Conservation (phyloP, 78 protist species). For the Capsaspora owczarzaki region DNA sequence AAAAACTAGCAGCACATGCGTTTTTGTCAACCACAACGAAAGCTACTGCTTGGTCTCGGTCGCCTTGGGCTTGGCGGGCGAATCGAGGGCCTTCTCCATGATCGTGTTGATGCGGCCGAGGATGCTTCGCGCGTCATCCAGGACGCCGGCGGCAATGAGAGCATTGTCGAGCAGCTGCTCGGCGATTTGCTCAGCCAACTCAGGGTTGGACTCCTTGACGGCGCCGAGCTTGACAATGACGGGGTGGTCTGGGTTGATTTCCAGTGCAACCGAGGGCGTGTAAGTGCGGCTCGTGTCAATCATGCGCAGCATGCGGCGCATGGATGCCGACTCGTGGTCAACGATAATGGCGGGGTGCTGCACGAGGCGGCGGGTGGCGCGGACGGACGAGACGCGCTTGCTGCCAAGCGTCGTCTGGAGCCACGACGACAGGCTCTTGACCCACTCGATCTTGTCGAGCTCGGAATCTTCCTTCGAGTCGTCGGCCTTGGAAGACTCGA, state of each 20-base stretch:
- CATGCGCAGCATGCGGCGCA: constrained; percentile 15
- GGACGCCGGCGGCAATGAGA: constrained; percentile 73
- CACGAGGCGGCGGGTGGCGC: no score
- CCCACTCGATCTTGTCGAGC: no score
- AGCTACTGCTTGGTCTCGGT: no score
- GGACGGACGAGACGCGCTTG: no score
- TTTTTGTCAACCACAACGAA: no score
- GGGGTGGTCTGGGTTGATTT: constrained; percentile 75
- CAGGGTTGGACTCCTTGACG: constrained; percentile 7
- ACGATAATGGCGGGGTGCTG: constrained; percentile 38
- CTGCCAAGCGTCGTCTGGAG: no score
- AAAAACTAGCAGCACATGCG: no score
- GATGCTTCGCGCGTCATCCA: constrained; percentile 73
- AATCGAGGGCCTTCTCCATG: background rate
- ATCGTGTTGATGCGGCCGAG: background rate
- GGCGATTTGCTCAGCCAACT: constrained; percentile 46
- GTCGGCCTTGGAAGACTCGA: constrained; percentile 29
- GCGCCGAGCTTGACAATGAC: constrained; percentile 41
- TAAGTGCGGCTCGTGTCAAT: constrained; percentile 28
- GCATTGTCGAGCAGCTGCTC: constrained; percentile 77
- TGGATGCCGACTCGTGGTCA: constrained; percentile 33
- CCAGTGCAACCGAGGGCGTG: constrained; percentile 42
- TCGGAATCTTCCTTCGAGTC: no score
- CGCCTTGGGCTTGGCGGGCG: no score
- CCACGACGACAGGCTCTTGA: no score